Evolutionary conservation across 1,284 basidiomycete genomes (phyloP), one percentile per base, ranked within the genome.

Genomic region (Ceratobasidium theobromae): DNA sequence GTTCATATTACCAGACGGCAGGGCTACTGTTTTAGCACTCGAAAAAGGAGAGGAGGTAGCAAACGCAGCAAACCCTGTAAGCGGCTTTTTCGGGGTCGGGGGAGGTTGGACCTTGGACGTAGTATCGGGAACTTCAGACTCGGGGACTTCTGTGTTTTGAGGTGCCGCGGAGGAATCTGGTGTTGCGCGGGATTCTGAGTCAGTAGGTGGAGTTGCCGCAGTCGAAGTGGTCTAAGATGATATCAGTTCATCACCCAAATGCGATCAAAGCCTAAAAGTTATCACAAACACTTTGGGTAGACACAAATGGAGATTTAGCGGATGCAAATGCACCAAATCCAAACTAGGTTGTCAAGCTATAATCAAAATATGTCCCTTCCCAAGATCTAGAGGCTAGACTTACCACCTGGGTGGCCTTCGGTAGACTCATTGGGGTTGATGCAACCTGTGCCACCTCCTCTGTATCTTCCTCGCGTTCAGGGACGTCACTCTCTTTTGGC

Each of bases 321-420:
- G 57, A 60, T 9, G 57, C 57, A 40, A 60, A 60, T 14, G 57
- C 45, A 6, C 57, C 57, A 40, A 60, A 60, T 14, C 57, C 57
- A 60, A 60, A 60, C 57, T 60, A 18, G 25, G 3, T 16, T 21
- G 16, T 3, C 6, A 18, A 12, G 27, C 46, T 27, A 21, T 9
- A 6, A 11, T 11, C 6, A 45, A 21, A 60, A 35, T 27, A 28
- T 23, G 12, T 12, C 9, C 46, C 11, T 16, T 12, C 45, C 16
- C 25, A 16, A 32, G 27, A 21, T 9, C 30, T 16, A 4, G 4
- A 16, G 5, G 16, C 16, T 16, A 2, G 8, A 32, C 54, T 46
- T 18, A 57, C 54, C 28, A 57, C 54, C 28, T 60, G 57, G 12
- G 11, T 40, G 9, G 46, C 35, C 33, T 51, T 51, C 2, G 8